Conservation (phyloP, 192 early-diverging fungal genomes). For the Podila verticillata region DNA sequence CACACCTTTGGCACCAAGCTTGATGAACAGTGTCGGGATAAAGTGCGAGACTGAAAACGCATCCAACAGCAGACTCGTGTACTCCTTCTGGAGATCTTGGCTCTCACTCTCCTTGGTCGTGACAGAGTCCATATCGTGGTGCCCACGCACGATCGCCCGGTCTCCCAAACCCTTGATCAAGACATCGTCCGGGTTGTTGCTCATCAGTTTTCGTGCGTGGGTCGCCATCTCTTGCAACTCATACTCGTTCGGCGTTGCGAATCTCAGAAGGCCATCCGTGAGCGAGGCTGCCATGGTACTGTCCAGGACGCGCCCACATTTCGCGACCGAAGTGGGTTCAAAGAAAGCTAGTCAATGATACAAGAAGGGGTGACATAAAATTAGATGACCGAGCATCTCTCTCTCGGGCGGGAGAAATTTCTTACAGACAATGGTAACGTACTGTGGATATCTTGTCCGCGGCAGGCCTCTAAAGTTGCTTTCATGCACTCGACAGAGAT, state of each 20-base stretch:
- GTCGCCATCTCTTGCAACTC: conserved; percentile 74
- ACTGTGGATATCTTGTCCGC: conserved; percentile 54
- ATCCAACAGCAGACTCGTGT: conserved; percentile 10
- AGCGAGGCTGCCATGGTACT: conserved; percentile 26
- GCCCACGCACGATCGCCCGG: conserved; percentile 7
- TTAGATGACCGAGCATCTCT: background rate
- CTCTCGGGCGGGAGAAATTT: background rate
- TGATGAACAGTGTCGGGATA: conserved; percentile 71
- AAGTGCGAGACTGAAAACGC: conserved; percentile 56
- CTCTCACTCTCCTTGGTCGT: background rate
- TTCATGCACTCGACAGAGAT: conserved; percentile 57
- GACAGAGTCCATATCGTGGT: conserved; percentile 1
- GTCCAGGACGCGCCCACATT: conserved; percentile 65
- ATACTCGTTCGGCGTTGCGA: conserved; percentile 77
- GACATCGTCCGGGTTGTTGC: conserved; percentile 22
- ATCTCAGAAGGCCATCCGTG: conserved; percentile 48
- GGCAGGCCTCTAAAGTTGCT: conserved; percentile 54
- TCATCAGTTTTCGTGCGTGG: conserved; percentile 36
- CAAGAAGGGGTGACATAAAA: background rate
- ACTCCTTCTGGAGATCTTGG: background rate
- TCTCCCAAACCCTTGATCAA: conserved; percentile 11
- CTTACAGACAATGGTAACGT: conserved; percentile 9
- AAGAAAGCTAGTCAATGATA: conserved; percentile 66
- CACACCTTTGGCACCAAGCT: conserved; percentile 73
- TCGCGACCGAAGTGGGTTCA: conserved; percentile 93